These are phyloP conservation scores for Metroxylon sagu DNA, from an alignment of 176 grass and related monocot species.

Conservation along the genomic window DNA sequence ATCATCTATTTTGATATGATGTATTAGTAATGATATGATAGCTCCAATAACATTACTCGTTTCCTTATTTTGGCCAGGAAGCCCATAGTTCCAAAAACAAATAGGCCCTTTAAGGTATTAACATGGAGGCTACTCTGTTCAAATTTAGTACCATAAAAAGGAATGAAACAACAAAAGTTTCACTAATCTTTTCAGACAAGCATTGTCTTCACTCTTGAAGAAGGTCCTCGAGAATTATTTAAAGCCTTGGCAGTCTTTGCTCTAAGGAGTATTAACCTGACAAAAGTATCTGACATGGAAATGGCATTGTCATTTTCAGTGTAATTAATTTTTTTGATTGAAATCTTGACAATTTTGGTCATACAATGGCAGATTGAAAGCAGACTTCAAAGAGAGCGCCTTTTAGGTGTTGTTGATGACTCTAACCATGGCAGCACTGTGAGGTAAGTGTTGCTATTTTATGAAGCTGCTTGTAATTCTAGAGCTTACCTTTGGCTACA, in stretches of 20 bases:
- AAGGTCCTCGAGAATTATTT: conserved; percentile 36
- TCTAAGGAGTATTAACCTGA: conserved; percentile 40
- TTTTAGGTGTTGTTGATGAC: conserved; percentile 39
- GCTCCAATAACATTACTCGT: conserved; percentile 31
- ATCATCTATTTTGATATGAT: neutral
- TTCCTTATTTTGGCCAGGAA: conserved; percentile 42
- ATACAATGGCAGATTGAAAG: conserved; percentile 38
- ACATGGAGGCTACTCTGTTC: neutral
- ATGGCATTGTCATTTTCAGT: no score
- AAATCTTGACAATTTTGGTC: neutral
- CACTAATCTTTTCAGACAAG: conserved; percentile 31
- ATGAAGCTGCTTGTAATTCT: conserved; percentile 2
- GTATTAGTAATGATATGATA: conserved; percentile 29
- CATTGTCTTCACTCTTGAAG: conserved; percentile 50
- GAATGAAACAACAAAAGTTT: neutral
- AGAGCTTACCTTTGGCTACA: neutral
- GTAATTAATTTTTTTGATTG: neutral
- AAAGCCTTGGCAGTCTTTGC: conserved; percentile 47
- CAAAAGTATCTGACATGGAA: conserved; percentile 28
- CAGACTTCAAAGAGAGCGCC: conserved; percentile 32
- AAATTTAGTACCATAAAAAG: neutral
- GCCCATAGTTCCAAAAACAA: conserved; percentile 27
- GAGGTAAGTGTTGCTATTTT: conserved; percentile 24
- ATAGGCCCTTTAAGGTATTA: conserved; percentile 44
- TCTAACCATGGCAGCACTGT: conserved; percentile 30